phyloP scores from a whole-genome alignment of 2,329 filamentous ascomycete species.

The Aspergillus fijiensis region DNA sequence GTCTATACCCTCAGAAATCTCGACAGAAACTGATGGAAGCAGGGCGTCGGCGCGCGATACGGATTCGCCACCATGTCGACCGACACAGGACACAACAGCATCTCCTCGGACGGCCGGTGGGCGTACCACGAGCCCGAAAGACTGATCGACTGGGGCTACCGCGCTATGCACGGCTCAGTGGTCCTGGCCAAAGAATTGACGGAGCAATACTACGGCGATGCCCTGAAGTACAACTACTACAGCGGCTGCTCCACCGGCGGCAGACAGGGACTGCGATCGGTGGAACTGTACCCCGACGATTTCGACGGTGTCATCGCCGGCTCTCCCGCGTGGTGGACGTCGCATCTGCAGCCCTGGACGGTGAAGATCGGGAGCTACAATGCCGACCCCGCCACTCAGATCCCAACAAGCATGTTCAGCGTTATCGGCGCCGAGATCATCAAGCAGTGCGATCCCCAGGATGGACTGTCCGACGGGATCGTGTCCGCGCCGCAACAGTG shows the following conservation, averaged over 20 bases:
- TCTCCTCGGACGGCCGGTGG: neutral
- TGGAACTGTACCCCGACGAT: conserved; percentile 55
- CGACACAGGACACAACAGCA: neutral
- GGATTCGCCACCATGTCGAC: neutral
- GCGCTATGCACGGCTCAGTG: conserved; percentile 51
- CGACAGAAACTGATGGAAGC: too few species aligned
- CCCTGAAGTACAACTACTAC: conserved; percentile 41
- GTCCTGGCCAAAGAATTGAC: conserved; percentile 50
- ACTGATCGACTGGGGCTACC: conserved; percentile 39
- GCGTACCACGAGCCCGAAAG: neutral
- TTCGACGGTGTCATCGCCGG: conserved; percentile 58
- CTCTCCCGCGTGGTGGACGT: conserved; percentile 53
- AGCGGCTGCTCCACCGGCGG: conserved; percentile 61
- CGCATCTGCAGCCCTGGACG: neutral
- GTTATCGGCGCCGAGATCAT: neutral
- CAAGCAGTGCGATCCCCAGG: conserved; percentile 1
- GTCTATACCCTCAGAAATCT: too few species aligned
- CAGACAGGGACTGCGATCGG: conserved; percentile 56
- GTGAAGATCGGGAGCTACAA: neutral
- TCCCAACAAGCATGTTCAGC: neutral
- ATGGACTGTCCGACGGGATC: conserved; percentile 1
- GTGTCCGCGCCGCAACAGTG: neutral
- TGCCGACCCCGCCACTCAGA: neutral
- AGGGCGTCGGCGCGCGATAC: neutral
- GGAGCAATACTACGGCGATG: conserved; percentile 49